Evolutionary conservation across 2,329 filamentous ascomycete species (phyloP), one percentile per base, ranked within the genome.

Genomic region (Cladobotryum protrusum): DNA sequence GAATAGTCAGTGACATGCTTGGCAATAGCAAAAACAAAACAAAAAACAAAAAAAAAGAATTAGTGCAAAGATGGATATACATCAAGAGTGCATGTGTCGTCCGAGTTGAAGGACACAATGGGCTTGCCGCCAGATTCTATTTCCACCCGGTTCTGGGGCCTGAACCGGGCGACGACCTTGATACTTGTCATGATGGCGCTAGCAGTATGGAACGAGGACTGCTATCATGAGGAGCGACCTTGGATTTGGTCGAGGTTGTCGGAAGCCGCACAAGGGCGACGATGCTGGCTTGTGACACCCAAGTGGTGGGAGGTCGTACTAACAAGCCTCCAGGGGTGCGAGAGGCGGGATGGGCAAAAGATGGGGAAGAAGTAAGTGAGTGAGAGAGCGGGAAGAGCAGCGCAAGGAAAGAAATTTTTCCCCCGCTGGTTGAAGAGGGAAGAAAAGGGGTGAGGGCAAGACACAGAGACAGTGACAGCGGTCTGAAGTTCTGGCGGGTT

Each of bases 111-210:
- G 45, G 79, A 75, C 56, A 99, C 93, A 60, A 99, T 92, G 56
- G 91, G 87, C 72, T 93, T 85, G 69, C 92, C 92, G 69, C 90
- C 90, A 64, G 86, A 91, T 54, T 85, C 84, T 66, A 95, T 78
- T 76, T 99, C 93, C 70, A 93, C 73, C 74, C 89, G 89, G 78
- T 99, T 99, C 74, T 96, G 92, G 62, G 93, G 93, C 67, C 93
- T 84, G 74, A 99, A 99, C 65, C 93, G 89, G 76, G 92, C 92
- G 69, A 99, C 91, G 69, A 99, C 93, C 88, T 81, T 85, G 76
- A 86, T 85, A 64, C 76, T 83, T 66, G 83, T 82, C 67, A 78
- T 80, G 76, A 78, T 79, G 67, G 60, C 60, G 57, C 53, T 43
- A 36, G 35, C 42, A 29, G 36, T 53, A 52, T 61, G 54, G 62